A percentile compares a stretch with the other conserved stretches of the same genome.
phyloP scores from a whole-genome alignment of 257 asterid species.

The Ehretia macrophylla region DNA sequence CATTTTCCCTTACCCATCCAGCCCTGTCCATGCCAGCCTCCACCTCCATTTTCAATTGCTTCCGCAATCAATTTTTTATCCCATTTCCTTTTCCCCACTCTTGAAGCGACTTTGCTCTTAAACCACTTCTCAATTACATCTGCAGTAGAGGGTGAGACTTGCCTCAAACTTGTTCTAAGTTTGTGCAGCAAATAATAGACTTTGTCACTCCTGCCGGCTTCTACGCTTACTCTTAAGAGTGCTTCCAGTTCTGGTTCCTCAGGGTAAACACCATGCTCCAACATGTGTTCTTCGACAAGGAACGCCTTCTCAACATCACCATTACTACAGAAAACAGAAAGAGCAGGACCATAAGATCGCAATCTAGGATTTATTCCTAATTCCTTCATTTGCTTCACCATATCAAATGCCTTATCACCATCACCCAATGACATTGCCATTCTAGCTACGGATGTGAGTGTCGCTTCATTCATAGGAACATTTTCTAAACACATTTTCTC shows the following conservation, averaged over 20 bases:
- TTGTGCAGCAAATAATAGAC: slow-evolving; percentile 69
- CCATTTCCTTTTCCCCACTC: slow-evolving; percentile 74
- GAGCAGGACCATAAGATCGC: slow-evolving; percentile 80
- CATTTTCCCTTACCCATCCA: slow-evolving; percentile 87
- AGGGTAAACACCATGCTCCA: slow-evolving; percentile 56
- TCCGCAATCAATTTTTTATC: slow-evolving; percentile 35
- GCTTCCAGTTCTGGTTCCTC: slow-evolving; percentile 80
- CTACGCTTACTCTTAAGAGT: slow-evolving; percentile 56
- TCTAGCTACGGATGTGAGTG: slow-evolving; percentile 75
- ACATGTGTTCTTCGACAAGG: slow-evolving; percentile 65
- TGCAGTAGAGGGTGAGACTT: slow-evolving; percentile 60
- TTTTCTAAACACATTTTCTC: slow-evolving; percentile 50
- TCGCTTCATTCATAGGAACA: slow-evolving; percentile 73
- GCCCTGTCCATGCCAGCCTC: slow-evolving; percentile 94
- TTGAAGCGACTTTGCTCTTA: slow-evolving; percentile 57
- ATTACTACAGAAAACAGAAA: slow-evolving; percentile 52
- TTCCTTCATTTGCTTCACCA: slow-evolving; percentile 67
- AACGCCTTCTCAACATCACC: slow-evolving; percentile 77
- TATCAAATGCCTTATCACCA: slow-evolving; percentile 72
- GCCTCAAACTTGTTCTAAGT: slow-evolving; percentile 69
- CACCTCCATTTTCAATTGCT: slow-evolving; percentile 63
- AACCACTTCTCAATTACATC: slow-evolving; percentile 75
- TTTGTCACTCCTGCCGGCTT: slow-evolving; percentile 57
- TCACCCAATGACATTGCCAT: slow-evolving; percentile 75
- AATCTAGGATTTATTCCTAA: slow-evolving; percentile 57